phyloP scores from a whole-genome alignment of 345 rosid species.

The Brassica rapa region DNA sequence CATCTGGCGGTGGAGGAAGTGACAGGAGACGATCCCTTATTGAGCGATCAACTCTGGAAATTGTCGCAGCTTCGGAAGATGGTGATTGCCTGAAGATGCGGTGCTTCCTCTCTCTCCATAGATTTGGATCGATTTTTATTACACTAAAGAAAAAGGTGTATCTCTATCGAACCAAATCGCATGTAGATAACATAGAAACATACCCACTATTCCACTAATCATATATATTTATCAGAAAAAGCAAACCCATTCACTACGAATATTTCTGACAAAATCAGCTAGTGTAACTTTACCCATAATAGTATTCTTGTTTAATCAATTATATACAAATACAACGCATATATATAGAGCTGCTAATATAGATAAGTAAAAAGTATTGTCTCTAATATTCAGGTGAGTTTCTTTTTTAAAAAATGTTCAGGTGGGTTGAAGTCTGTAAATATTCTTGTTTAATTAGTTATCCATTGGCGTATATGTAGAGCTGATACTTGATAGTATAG shows the following conservation, averaged over 20 bases:
- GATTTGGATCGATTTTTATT: neutral
- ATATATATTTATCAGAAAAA: constrained; percentile 2
- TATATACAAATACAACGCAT: neutral
- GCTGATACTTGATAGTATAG: neutral
- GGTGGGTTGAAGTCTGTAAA: neutral
- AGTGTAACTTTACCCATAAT: neutral
- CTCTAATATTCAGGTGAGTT: neutral
- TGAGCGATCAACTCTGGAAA: too few species aligned
- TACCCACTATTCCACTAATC: constrained; percentile 26
- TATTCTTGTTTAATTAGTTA: neutral
- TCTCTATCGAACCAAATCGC: neutral
- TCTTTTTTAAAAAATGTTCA: neutral
- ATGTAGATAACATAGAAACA: neutral
- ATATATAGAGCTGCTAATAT: neutral
- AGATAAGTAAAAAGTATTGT: too few species aligned
- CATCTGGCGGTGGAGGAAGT: too few species aligned
- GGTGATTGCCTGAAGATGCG: too few species aligned
- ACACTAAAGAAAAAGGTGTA: neutral
- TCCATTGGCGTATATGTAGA: neutral
- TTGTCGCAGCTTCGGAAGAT: too few species aligned
- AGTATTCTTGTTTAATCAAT: neutral
- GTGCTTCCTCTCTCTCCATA: too few species aligned
- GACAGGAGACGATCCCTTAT: too few species aligned
- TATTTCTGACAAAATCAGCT: neutral
- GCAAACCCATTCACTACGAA: neutral